A percentile compares a stretch with the other conserved stretches of the same genome.
phyloP scores from a whole-genome alignment of 1,139 yeast genomes.

The Yamadazyma aaseri region DNA sequence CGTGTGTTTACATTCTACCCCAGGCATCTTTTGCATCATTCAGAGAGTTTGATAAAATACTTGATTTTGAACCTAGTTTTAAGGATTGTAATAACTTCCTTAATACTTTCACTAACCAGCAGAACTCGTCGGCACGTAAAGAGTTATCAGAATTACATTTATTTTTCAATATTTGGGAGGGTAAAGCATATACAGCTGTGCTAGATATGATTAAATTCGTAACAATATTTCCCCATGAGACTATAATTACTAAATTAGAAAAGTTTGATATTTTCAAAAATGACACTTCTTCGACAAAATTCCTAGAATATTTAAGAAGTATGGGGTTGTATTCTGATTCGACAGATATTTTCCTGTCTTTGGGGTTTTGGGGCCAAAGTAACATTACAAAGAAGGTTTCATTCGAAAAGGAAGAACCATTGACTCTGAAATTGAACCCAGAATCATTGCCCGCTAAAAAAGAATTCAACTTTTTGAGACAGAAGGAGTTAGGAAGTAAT shows the following conservation, averaged over 20 bases:
- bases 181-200: conserved; percentile 21
- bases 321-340: conserved; percentile 24
- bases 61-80: not conserved
- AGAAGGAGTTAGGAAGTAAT: not conserved
- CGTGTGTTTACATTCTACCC: conserved; percentile 29
- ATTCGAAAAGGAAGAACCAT: conserved; percentile 17
- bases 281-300: conserved; percentile 1
- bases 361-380: conserved; percentile 28
- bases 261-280: conserved; percentile 13
- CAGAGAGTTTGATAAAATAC: no score
- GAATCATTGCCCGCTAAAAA: conserved; percentile 2
- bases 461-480: conserved; percentile 9
- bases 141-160: conserved; percentile 16
- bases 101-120: conserved; percentile 1
- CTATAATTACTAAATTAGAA: conserved; percentile 16
- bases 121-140: conserved; percentile 7
- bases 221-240: conserved; percentile 35
- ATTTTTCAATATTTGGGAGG: conserved; percentile 36
- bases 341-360: conserved; percentile 33
- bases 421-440: conserved; percentile 13
- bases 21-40: no score
- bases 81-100: conserved; percentile 1
- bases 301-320: conserved; percentile 20
- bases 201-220: conserved; percentile 32
- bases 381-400: conserved; percentile 19